Percentiles rank a stretch among this genome's conserved stretches.
phyloP scores from a whole-genome alignment of 352 stramenopile species.

The Phytophthora tubulina region DNA sequence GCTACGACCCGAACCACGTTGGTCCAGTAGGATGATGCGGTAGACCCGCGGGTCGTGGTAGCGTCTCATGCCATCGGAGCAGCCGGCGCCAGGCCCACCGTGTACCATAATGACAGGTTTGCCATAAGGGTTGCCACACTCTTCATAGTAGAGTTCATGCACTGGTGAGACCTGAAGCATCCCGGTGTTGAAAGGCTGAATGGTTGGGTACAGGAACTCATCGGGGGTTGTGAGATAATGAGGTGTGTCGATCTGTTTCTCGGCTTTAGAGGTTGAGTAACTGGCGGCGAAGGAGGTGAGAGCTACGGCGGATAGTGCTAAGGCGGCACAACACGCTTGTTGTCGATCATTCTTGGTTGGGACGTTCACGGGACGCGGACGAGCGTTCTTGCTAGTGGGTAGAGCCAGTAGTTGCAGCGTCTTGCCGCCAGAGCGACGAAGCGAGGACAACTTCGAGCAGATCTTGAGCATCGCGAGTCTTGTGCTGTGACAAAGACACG shows the following conservation, averaged over 20 bases:
- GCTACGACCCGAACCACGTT: conserved; percentile 92
- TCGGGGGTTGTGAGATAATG: conserved; percentile 60
- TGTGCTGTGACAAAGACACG: conserved; percentile 14
- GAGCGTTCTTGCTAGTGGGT: conserved; percentile 30
- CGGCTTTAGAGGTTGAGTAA: conserved; percentile 34
- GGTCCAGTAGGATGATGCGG: conserved; percentile 94
- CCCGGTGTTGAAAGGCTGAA: conserved; percentile 87
- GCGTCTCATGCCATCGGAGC: conserved; percentile 87
- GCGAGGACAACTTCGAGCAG: conserved; percentile 23
- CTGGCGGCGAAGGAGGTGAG: conserved; percentile 36
- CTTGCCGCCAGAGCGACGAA: conserved; percentile 34
- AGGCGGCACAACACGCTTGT: conserved; percentile 16
- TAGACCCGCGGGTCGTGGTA: conserved; percentile 94
- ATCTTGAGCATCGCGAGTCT: conserved; percentile 34
- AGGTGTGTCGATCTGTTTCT: conserved; percentile 31
- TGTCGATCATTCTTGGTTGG: conserved; percentile 28
- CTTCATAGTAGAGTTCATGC: conserved; percentile 93
- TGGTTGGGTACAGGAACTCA: conserved; percentile 83
- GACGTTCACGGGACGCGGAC: conserved; percentile 34
- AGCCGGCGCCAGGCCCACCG: conserved; percentile 93
- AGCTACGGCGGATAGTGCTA: conserved; percentile 41
- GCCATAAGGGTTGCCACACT: conserved; percentile 87
- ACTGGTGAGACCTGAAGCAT: conserved; percentile 82
- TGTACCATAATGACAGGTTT: conserved; percentile 96
- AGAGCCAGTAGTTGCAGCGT: conserved; percentile 45